Evolutionary conservation across 139 green algal species (phyloP).

Genomic region (Nannochloris sp.): DNA sequence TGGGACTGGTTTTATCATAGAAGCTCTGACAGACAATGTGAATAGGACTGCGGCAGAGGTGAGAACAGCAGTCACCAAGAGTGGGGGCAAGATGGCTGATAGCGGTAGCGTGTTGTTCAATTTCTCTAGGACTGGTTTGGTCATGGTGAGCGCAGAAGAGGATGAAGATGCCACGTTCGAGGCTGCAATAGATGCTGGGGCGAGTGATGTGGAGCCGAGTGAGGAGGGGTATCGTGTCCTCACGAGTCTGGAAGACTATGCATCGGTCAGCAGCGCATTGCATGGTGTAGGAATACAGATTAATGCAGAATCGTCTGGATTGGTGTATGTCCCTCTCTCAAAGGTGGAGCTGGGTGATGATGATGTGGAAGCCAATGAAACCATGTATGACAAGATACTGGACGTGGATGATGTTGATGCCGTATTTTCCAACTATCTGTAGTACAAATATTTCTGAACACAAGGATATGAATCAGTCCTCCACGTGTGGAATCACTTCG

Average conservation of each 20-base stretch:
- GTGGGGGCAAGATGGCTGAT: conserved; percentile 77
- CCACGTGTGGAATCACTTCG: conserved; percentile 23
- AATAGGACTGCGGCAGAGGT: conserved; percentile 60
- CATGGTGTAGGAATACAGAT: conserved; percentile 10
- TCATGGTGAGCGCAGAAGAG: conserved; percentile 28
- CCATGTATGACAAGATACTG: conserved; percentile 70
- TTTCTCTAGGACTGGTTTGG: conserved; percentile 54
- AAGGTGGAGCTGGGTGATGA: conserved; percentile 31
- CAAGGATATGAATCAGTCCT: background rate
- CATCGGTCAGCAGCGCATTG: conserved; percentile 14
- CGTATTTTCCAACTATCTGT: conserved; percentile 63
- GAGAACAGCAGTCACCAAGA: conserved; percentile 64
- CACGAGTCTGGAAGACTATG: conserved; percentile 26
- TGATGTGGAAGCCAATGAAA: conserved; percentile 57
- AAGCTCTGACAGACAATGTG: conserved; percentile 87
- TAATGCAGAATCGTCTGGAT: conserved; percentile 12
- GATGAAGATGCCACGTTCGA: conserved; percentile 57
- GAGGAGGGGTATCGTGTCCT: conserved; percentile 38
- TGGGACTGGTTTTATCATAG: conserved; percentile 81
- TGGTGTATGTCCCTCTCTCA: conserved; percentile 15
- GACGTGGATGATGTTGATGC: conserved; percentile 89
- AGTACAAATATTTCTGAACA: conserved; percentile 18
- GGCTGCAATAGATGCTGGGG: conserved; percentile 67
- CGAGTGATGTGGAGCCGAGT: conserved; percentile 46
- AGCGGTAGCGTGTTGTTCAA: conserved; percentile 83